A percentile compares a stretch with the other conserved stretches of the same genome.
These are phyloP conservation scores for Puccinia horiana DNA, from an alignment of 1,284 basidiomycete genomes.

Conservation along the genomic window DNA sequence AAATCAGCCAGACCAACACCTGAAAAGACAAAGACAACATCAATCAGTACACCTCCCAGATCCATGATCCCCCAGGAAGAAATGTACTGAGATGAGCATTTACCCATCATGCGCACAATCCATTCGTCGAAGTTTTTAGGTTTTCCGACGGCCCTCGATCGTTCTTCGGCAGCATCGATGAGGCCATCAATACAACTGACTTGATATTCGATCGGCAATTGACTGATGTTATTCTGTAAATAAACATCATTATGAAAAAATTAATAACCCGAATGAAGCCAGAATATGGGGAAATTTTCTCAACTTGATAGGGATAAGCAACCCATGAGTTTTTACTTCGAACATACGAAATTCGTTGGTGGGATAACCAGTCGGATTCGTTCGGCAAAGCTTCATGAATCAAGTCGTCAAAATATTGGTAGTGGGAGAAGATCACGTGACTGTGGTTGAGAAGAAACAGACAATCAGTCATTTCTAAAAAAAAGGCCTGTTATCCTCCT, in stretches of 20 bases:
- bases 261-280: background rate
- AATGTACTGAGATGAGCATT: background rate
- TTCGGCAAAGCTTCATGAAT: conserved; percentile 62
- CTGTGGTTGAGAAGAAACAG: conserved; percentile 54
- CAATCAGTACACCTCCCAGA: background rate
- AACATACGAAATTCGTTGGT: conserved; percentile 64
- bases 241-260: conserved; percentile 37
- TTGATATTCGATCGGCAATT: conserved; percentile 62
- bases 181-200: conserved; percentile 63
- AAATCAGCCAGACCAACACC: conserved; percentile 62
- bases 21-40: conserved; percentile 13
- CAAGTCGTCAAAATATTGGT: conserved; percentile 63
- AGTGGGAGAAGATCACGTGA: conserved; percentile 65
- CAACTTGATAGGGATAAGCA: conserved; percentile 59
- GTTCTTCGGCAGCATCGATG: conserved; percentile 60
- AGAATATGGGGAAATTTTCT: too few species aligned
- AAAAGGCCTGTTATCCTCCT: too few species aligned
- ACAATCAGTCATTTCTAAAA: background rate
- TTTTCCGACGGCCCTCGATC: conserved; percentile 58
- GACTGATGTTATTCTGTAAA: conserved; percentile 64
- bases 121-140: conserved; percentile 62
- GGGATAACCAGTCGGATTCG: conserved; percentile 63
- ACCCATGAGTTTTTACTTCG: conserved; percentile 63
- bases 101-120: conserved; percentile 63
- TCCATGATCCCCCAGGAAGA: background rate